These are phyloP conservation scores for Turritis glabra DNA, from an alignment of 345 rosid genomes.

Conservation along the genomic window DNA sequence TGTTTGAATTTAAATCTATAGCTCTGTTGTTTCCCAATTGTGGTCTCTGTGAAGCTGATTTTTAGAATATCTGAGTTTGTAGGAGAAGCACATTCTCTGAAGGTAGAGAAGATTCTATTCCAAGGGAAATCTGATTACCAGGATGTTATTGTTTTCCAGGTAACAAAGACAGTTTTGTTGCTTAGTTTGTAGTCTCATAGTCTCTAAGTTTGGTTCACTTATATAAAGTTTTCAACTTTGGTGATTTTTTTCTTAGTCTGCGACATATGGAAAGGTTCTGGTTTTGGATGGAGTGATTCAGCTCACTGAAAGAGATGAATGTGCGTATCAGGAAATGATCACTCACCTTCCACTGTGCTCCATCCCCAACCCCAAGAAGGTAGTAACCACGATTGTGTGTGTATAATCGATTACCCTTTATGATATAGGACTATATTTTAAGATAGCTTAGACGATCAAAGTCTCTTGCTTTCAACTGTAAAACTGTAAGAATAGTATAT, in stretches of 20 bases:
- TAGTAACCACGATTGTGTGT: background rate
- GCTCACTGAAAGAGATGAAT: conserved; percentile 95
- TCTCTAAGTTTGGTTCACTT: background rate
- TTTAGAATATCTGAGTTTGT: conserved; percentile 22
- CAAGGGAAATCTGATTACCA: conserved; percentile 92
- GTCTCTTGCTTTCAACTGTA: conserved; percentile 5
- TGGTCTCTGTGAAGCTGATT: background rate
- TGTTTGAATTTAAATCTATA: background rate
- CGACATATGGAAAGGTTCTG: conserved; percentile 91
- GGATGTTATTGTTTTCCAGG: conserved; percentile 90
- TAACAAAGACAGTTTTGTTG: conserved; percentile 20
- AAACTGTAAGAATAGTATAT: background rate
- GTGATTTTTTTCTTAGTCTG: conserved; percentile 52
- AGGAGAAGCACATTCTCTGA: conserved; percentile 98
- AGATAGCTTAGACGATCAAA: background rate
- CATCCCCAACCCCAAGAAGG: conserved; percentile 61
- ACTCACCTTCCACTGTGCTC: conserved; percentile 96
- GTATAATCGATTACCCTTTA: background rate
- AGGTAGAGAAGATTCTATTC: conserved; percentile 78
- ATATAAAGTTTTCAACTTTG: background rate
- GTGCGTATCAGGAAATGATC: conserved; percentile 99
- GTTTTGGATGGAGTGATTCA: conserved; percentile 97
- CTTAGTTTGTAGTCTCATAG: background rate
- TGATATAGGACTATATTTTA: background rate
- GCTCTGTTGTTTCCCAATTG: background rate